Evolutionary conservation across 2,329 filamentous ascomycete genomes (phyloP).

Genomic region (Exophiala xenobiotica): DNA sequence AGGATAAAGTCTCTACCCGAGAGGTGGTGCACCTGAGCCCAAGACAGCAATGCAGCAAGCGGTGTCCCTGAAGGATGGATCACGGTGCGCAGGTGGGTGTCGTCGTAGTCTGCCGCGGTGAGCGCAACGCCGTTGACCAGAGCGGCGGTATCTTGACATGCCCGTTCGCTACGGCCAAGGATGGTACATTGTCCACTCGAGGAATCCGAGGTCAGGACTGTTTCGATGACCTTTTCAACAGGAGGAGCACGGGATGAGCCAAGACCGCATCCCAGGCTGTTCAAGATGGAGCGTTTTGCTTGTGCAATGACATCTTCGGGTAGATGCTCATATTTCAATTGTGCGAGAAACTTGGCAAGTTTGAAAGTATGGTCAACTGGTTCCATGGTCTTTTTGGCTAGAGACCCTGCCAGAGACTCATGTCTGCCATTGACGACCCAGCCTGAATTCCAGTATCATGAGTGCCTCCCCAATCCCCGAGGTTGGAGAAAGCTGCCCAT

Average conservation of each 20-base stretch:
- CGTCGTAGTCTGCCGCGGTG: constrained; percentile 58
- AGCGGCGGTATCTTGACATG: constrained; percentile 41
- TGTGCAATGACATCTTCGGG: constrained; percentile 10
- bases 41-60: constrained; percentile 50
- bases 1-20: constrained; percentile 51
- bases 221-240: constrained; percentile 6
- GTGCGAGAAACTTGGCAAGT: constrained; percentile 10
- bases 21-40: constrained; percentile 42
- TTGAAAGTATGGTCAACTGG: constrained; percentile 8
- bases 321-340: constrained; percentile 14
- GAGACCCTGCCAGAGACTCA: too few relatives aligned
- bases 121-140: constrained; percentile 56
- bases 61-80: constrained; percentile 56
- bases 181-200: background rate
- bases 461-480: too few relatives aligned
- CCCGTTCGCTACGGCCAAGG: constrained; percentile 4
- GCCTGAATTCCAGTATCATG: too few relatives aligned
- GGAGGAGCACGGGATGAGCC: constrained; percentile 7
- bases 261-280: constrained; percentile 13
- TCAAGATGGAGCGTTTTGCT: constrained; percentile 15
- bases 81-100: constrained; percentile 56
- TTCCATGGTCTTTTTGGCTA: constrained; percentile 1
- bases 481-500: too few relatives aligned
- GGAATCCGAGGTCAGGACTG: background rate
- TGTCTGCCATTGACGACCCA: too few relatives aligned